Evolutionary conservation across 1,284 basidiomycete species (phyloP), one percentile per base, ranked within the genome.

Genomic region (Cutaneotrichosporon sp.): DNA sequence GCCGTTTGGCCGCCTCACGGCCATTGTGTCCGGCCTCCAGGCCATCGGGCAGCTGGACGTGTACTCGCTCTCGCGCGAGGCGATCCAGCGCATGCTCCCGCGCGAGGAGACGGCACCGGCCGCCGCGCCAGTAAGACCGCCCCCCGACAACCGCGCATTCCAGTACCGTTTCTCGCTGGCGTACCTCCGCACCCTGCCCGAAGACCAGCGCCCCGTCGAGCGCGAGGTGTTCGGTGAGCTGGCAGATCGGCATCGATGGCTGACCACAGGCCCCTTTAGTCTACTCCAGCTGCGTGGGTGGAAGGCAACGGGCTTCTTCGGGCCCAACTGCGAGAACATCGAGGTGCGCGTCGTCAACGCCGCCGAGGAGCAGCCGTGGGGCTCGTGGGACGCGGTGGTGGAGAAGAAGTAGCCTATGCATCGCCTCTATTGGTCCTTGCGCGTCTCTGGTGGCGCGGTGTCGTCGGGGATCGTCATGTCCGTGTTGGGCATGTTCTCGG

Each of bases 121-220:
- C 7, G 51, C 54, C 1, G 46, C 60, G 27, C 58, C 59, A 5
- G 56, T 65, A 5, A 63, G 59, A 6, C 50, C 65, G 11, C 55
- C 70, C 4, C 62, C 70, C 0, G 77, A 79, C 67, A 75, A 60
- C 0, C 60, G 76, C 20, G 66, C 69, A 33, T 79, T 80, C 65
- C 74, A 80, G 58, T 81, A 81, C 65, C 70, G 80, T 10, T 81
- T 79, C 69, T 78, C 76, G 9, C 69, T 78, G 66, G 67, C 68
- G 7, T 80, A 81, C 62, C 65, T 80, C 38, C 58, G 67, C 22
- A 69, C 62, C 13, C 66, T 81, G 13, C 78, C 79, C 0, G 76
- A 76, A 56, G 72, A 62, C 5, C 76, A 80, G 58, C 62, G 77
- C 24, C 80, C 80, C 0, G 71, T 80, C 11, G 80, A 81, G 55